Percentiles rank a stretch among this genome's conserved stretches.
These are phyloP conservation scores for Emergomyces orientalis DNA, from an alignment of 2,329 filamentous ascomycete genomes.

Conservation along the genomic window DNA sequence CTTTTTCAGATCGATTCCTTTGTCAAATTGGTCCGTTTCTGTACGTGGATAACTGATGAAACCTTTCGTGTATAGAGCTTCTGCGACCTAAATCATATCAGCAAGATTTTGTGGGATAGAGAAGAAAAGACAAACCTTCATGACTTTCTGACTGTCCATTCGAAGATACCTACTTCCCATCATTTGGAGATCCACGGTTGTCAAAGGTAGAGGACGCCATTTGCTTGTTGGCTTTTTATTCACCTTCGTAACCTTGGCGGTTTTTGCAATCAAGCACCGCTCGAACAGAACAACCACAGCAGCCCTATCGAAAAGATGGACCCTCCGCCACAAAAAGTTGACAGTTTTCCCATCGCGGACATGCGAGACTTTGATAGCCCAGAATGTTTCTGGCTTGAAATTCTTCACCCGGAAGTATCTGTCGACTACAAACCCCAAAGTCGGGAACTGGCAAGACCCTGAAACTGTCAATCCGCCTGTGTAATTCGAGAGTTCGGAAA, in stretches of 20 bases:
- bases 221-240: conserved; percentile 87
- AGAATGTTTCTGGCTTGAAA: conserved; percentile 86
- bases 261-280: conserved; percentile 65
- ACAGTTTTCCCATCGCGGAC: conserved; percentile 68
- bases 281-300: conserved; percentile 75
- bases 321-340: conserved; percentile 72
- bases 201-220: conserved; percentile 86
- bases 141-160: conserved; percentile 86
- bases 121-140: conserved; percentile 48
- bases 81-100: conserved; percentile 47
- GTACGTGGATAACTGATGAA: conserved; percentile 98
- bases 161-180: conserved; percentile 79
- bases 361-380: conserved; percentile 80
- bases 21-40: conserved; percentile 92
- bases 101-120: not conserved
- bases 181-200: conserved; percentile 93
- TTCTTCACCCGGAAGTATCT: conserved; percentile 89
- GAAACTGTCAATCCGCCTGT: conserved; percentile 10
- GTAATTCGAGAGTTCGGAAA: conserved; percentile 3
- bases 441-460: conserved; percentile 91
- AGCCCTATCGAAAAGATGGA: conserved; percentile 79
- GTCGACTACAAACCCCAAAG: conserved; percentile 92
- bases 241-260: conserved; percentile 72
- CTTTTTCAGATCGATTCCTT: conserved; percentile 70
- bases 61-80: conserved; percentile 81